A percentile compares a stretch with the other conserved stretches of the same genome.
These are phyloP conservation scores for Euptelea pleiosperma DNA, from an alignment of 164 flowering plant genomes.

Conservation along the genomic window DNA sequence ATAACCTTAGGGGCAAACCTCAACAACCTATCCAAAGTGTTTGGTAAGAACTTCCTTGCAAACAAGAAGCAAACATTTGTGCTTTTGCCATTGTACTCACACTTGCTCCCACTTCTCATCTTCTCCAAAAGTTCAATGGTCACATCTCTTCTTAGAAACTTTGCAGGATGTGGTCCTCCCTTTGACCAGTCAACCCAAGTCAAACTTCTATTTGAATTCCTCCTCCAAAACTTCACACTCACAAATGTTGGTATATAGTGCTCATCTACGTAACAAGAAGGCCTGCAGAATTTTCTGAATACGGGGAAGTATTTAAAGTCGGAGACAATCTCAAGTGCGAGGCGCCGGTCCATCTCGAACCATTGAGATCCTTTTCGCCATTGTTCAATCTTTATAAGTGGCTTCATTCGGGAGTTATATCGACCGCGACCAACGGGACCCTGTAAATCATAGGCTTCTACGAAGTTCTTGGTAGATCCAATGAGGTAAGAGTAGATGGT, in stretches of 20 bases:
- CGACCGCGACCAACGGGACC: constrained; percentile 64
- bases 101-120: constrained; percentile 39
- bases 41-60: constrained; percentile 70
- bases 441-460: constrained; percentile 45
- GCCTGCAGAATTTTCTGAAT: constrained; percentile 41
- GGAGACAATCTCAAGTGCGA: constrained; percentile 49
- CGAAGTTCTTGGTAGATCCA: constrained; percentile 42
- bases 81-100: constrained; percentile 46
- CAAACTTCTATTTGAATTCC: constrained; percentile 49
- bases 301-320: constrained; percentile 41
- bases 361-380: constrained; percentile 87
- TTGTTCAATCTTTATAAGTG: constrained; percentile 30
- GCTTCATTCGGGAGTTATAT: constrained; percentile 44
- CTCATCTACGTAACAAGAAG: constrained; percentile 52
- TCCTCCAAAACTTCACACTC: constrained; percentile 28
- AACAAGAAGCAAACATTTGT: constrained; percentile 57
- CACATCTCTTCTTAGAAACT: constrained; percentile 38
- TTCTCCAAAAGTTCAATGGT: constrained; percentile 45
- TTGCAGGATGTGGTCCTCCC: constrained; percentile 63
- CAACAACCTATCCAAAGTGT: constrained; percentile 52
- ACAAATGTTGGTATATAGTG: constrained; percentile 74
- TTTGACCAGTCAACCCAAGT: constrained; percentile 76
- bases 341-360: constrained; percentile 56
- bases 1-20: constrained; percentile 51
- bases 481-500: constrained; percentile 62